Base-by-base conservation (phyloP, 208 protist species). In the Borovskyia barvae region DNA sequence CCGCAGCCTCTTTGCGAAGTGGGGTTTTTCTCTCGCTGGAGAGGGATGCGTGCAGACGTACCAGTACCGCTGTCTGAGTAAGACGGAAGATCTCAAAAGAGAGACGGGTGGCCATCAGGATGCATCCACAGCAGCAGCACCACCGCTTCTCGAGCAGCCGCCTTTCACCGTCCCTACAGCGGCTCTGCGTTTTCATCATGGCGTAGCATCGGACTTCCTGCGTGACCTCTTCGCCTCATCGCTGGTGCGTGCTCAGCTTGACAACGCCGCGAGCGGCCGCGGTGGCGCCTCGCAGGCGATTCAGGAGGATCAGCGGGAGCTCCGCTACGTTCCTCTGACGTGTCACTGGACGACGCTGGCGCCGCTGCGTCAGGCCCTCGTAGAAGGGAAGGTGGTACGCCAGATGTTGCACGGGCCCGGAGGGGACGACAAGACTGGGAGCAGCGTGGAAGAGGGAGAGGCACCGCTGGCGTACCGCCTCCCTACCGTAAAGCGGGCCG, bases 121-220 rank as follows among this genome's bases (percentile, higher is more conserved):
- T 19, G 7, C 40, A 8, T n/a, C 30, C 12, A 19, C 14, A 11
- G 30, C 6, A 3, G 28, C 5, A 39, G 17, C 25, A 7, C 9
- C 17, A 5, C 19, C 30, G 14, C 32, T 45, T 1, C 24, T 25
- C 24, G 17, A 0, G 15, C 8, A 45, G 1, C 15, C 24, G 24
- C 40, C 40, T 15, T 43, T 19, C 2, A 15, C 54, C 5, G 45
- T 57, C 17, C 49, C 59, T 39, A 59, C 43, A 40, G 53, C 37
- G 36, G 60, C 56, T 24, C 53, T 72, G 32, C 72, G 66, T n/a
- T 87, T 83, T 68, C 73, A 83, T 43, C 65, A 73, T 30, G 80
- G 80, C 2, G 51, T 83, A 11, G 56, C 66, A 7, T 15, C 40
- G 0, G 77, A 78, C 26, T 77, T 87, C 43, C 62, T 84, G 1